Base-by-base conservation (phyloP, 495 filamentous ascomycete genomes). In the Penicillium verhagenii region DNA sequence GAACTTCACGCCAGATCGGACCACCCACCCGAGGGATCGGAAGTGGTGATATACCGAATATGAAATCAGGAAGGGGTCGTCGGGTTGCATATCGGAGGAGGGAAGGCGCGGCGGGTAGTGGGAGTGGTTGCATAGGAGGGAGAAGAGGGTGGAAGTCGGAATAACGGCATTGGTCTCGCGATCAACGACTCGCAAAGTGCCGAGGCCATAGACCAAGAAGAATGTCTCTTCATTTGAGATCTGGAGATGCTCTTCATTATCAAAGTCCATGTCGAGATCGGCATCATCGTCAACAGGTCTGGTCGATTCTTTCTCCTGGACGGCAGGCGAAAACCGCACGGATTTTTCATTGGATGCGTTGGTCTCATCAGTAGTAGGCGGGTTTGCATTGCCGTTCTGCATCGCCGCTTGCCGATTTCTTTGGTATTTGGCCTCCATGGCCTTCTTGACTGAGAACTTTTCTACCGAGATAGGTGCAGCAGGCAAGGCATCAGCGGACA, bases 11-110 rank as follows among this genome's bases (percentile, higher is more conserved):
- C 95, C 94, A 21, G 89, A 83, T 16, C 95, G 88, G 1, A 93
- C 85, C n/a, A 96, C 90, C 94, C 94, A 99, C 43, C 94, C 94
- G 0, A 97, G 80, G 6, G 92, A 95, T 21, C 94, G 90, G 73
- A 94, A 99, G 69, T 99, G 94, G 63, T 99, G 94, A 64, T 96
- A 99, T 13, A 88, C 89, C 26, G 84, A 82, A 65, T 97, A 99
- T 29, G 87, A 85, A 20, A 94, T 65, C 40, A 96, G 75, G 71
- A 99, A 97, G 0, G 88, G 83, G 60, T 95, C 89, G 71, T 96
- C 88, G 0, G 86, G 81, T 50, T 77, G 72, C 21, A 83, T 67
- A 44, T 64, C 57, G 6, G 63, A 53, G 3, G 68, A 57, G 1
- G 59, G 31, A 14, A 57, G 50, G 9, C 64, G 77, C 26, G 84